Evolutionary conservation across 306 rosid genomes (phyloP).

Genomic region (Cicer bijugum): DNA sequence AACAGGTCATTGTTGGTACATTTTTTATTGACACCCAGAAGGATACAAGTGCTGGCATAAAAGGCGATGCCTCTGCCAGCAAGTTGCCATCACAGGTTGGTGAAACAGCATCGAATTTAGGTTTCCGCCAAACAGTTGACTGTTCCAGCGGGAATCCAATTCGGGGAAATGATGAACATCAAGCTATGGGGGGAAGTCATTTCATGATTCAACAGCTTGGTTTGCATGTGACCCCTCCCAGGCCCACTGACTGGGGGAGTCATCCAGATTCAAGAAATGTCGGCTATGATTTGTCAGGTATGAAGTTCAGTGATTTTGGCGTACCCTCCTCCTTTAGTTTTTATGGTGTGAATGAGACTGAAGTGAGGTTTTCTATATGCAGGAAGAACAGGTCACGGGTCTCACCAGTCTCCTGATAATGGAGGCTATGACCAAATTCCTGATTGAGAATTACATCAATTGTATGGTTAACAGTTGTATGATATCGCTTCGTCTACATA

Average conservation of each 20-base stretch:
- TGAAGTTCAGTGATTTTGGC: conserved; percentile 1
- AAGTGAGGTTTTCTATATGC: conserved; percentile 44
- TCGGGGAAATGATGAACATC: conserved; percentile 74
- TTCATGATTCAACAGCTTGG: conserved; percentile 79
- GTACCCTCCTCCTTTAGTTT: not conserved
- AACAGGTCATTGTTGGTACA: conserved; percentile 88
- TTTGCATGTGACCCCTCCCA: conserved; percentile 62
- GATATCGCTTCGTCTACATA: conserved; percentile 56
- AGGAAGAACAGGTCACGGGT: conserved; percentile 70
- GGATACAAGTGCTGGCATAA: conserved; percentile 58
- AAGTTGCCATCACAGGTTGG: conserved; percentile 73
- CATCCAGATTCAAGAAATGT: conserved; percentile 62
- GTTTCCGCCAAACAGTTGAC: conserved; percentile 67
- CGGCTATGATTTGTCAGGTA: conserved; percentile 78
- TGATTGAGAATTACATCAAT: conserved; percentile 53
- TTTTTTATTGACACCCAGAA: conserved; percentile 73
- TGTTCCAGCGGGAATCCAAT: conserved; percentile 62
- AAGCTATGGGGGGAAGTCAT: conserved; percentile 70
- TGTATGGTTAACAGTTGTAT: conserved; percentile 66
- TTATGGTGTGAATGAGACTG: conserved; percentile 29
- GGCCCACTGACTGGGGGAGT: conserved; percentile 75
- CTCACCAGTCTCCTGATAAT: conserved; percentile 83
- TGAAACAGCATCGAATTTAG: conserved; percentile 57
- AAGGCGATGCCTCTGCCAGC: conserved; percentile 69
- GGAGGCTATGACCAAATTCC: conserved; percentile 83